phyloP scores from a whole-genome alignment of 257 asterid genomes.

The Perilla frutescens region DNA sequence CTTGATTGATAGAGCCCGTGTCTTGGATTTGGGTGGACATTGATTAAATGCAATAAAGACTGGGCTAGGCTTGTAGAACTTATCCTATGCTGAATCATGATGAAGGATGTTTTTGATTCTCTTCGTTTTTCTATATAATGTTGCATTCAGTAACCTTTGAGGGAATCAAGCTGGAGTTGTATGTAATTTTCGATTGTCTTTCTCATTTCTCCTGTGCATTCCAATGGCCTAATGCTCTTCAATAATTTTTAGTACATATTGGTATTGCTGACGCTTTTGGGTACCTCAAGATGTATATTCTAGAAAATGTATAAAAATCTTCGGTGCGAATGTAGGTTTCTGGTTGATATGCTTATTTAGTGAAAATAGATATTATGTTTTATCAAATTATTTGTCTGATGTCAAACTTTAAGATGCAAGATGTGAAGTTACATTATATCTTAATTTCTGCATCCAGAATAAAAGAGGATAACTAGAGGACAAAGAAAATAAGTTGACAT shows the following conservation, averaged over 20 bases:
- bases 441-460: neutral
- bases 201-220: neutral
- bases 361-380: neutral
- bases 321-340: neutral
- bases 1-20: neutral
- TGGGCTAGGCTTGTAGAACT: neutral
- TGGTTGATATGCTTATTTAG: constrained; percentile 4
- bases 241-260: neutral
- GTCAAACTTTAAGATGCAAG: neutral
- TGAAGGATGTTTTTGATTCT: constrained; percentile 1
- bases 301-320: neutral
- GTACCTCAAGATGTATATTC: neutral
- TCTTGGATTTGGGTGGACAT: neutral
- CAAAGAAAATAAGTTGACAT: constrained; percentile 5
- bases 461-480: neutral
- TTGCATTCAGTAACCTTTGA: neutral
- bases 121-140: neutral
- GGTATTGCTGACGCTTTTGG: constrained; percentile 4
- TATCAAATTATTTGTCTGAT: neutral
- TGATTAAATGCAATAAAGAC: constrained; percentile 2
- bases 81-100: constrained; percentile 5
- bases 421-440: neutral
- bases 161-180: neutral
- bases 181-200: neutral
- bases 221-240: neutral